A percentile compares a stretch with the other conserved stretches of the same genome.
These are phyloP conservation scores for Ophiostoma australiae DNA, from an alignment of 2,329 filamentous ascomycete genomes.

Conservation along the genomic window DNA sequence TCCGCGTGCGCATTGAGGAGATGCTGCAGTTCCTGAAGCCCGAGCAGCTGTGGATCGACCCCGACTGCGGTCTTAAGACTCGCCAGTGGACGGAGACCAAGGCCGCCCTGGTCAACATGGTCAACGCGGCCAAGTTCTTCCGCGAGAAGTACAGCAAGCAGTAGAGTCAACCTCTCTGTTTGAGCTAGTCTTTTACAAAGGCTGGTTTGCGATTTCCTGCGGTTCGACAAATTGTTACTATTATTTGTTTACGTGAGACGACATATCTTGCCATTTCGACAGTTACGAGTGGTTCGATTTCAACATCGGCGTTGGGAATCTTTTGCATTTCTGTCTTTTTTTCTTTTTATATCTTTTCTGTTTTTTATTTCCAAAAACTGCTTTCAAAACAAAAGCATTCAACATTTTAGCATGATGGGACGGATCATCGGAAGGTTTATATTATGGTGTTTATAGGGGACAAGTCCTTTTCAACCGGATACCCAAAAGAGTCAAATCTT, in stretches of 20 bases:
- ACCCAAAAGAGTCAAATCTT: slow-evolving; percentile 21
- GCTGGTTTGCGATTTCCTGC: background rate
- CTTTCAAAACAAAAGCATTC: slow-evolving; percentile 25
- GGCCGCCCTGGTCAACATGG: slow-evolving; percentile 92
- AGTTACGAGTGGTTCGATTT: slow-evolving; percentile 22
- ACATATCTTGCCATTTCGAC: slow-evolving; percentile 17
- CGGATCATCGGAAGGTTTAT: slow-evolving; percentile 20
- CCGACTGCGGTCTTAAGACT: slow-evolving; percentile 98
- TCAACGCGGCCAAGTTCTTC: slow-evolving; percentile 96
- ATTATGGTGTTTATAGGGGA: slow-evolving; percentile 20
- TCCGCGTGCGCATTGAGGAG: slow-evolving; percentile 95
- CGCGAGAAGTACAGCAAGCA: slow-evolving; percentile 78
- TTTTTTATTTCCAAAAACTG: slow-evolving; percentile 11
- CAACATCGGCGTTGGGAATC: slow-evolving; percentile 30
- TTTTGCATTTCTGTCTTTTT: slow-evolving; percentile 23
- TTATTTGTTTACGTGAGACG: slow-evolving; percentile 26
- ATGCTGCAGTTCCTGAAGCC: slow-evolving; percentile 97
- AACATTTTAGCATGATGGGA: slow-evolving; percentile 27
- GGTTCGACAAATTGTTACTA: slow-evolving; percentile 13
- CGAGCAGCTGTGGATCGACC: slow-evolving; percentile 99
- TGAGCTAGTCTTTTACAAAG: slow-evolving; percentile 11
- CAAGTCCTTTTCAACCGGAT: slow-evolving; percentile 28
- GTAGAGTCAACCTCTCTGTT: slow-evolving; percentile 29
- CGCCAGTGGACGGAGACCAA: slow-evolving; percentile 98
- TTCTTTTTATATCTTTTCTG: slow-evolving; percentile 20